These are phyloP conservation scores for Endocladia muricata DNA, from an alignment of 31 red algal genomes.

Conservation along the genomic window DNA sequence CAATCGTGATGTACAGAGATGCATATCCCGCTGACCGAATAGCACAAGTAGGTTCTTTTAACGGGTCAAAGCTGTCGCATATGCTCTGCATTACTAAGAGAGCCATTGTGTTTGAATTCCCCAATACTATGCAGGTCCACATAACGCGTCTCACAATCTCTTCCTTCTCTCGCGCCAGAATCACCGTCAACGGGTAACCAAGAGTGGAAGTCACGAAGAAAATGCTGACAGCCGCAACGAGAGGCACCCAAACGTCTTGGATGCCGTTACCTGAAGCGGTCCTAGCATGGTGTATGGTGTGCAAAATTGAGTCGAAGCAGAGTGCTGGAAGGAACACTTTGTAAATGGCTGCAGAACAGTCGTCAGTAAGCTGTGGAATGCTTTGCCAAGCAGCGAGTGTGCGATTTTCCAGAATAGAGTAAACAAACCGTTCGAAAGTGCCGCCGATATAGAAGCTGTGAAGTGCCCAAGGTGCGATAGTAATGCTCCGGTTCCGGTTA, in stretches of 20 bases:
- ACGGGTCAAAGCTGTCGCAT: constrained; percentile 30
- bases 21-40: background rate
- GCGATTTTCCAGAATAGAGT: background rate
- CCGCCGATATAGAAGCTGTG: background rate
- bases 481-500: constrained; percentile 11
- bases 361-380: background rate
- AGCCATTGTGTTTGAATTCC: constrained; percentile 6
- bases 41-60: constrained; percentile 11
- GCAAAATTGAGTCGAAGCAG: constrained; percentile 22
- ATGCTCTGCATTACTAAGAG: constrained; percentile 30
- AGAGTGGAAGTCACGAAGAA: constrained; percentile 1
- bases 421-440: background rate
- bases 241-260: constrained; percentile 37
- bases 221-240: constrained; percentile 4
- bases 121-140: constrained; percentile 11
- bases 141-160: constrained; percentile 20
- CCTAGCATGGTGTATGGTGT: constrained; percentile 10
- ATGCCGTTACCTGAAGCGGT: background rate
- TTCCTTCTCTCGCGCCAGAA: constrained; percentile 21
- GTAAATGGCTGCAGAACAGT: constrained; percentile 16
- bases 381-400: background rate
- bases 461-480: constrained; percentile 1
- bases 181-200: constrained; percentile 1
- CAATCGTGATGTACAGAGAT: constrained; percentile 4
- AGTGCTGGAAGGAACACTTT: constrained; percentile 31